Evolutionary conservation across 2,329 filamentous ascomycete species (phyloP).

Genomic region (Orbilia blumenaviensis): DNA sequence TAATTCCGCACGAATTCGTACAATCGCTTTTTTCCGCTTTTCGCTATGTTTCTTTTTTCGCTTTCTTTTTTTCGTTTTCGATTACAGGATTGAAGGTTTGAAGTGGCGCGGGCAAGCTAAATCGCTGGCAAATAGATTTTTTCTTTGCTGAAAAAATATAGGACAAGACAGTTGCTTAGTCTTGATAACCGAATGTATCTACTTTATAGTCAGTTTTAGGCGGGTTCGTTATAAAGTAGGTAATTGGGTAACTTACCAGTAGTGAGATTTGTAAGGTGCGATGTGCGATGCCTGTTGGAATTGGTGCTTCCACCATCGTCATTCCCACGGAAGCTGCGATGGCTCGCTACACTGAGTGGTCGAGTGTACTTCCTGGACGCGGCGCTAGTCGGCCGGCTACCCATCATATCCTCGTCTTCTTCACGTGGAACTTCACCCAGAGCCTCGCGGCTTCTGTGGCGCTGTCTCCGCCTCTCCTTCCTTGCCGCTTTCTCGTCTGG

Average conservation of each 20-base stretch:
- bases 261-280: slow-evolving; percentile 51
- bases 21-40: slow-evolving; percentile 36
- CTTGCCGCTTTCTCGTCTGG: slow-evolving; percentile 30
- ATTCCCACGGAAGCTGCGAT: slow-evolving; percentile 43
- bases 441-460: slow-evolving; percentile 35
- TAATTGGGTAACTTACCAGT: slow-evolving; percentile 31
- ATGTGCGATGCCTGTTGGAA: slow-evolving; percentile 45
- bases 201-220: slow-evolving; percentile 16
- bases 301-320: slow-evolving; percentile 37
- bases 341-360: slow-evolving; percentile 46
- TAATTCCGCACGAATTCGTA: slow-evolving; percentile 7
- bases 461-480: slow-evolving; percentile 34
- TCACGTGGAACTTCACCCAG: slow-evolving; percentile 48
- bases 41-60: neutral
- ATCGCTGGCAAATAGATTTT: slow-evolving; percentile 10
- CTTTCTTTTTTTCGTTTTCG: neutral
- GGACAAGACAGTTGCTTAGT: slow-evolving; percentile 17
- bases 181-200: slow-evolving; percentile 54
- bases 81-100: slow-evolving; percentile 23
- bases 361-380: slow-evolving; percentile 45
- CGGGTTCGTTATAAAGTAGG: neutral
- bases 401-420: slow-evolving; percentile 41
- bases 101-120: neutral
- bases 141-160: neutral
- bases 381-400: slow-evolving; percentile 41